Percentiles rank a stretch among this genome's conserved stretches.
phyloP scores from a whole-genome alignment of 2,329 filamentous ascomycete genomes.

The Aciculosporium take region DNA sequence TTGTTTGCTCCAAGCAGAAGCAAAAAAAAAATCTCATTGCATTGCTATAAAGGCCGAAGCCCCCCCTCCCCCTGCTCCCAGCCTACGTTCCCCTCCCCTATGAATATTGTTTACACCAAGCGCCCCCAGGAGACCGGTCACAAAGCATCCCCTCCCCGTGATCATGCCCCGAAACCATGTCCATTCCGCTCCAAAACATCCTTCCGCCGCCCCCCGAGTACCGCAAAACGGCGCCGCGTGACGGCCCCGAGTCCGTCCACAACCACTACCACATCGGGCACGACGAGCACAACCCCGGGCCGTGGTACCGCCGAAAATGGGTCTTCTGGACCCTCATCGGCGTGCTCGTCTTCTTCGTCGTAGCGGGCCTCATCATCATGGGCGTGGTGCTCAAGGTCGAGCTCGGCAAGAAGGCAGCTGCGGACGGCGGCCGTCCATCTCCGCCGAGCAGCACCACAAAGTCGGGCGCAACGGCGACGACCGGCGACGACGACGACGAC shows the following conservation, averaged over 20 bases:
- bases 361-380: constrained; percentile 4
- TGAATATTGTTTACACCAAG: neutral
- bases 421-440: neutral
- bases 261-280: constrained; percentile 9
- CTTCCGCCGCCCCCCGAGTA: constrained; percentile 3
- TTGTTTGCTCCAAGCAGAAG: constrained; percentile 1
- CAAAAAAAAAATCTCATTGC: too few species aligned
- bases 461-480: neutral
- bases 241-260: constrained; percentile 5
- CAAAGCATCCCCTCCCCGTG: neutral
- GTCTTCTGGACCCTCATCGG: constrained; percentile 5
- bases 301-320: constrained; percentile 9
- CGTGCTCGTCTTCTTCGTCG: constrained; percentile 3
- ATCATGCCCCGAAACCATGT: too few species aligned
- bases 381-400: constrained; percentile 10
- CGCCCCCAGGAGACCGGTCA: neutral
- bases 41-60: too few species aligned
- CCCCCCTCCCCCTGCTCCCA: neutral
- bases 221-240: neutral
- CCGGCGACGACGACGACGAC: neutral
- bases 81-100: neutral
- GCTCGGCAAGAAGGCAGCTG: constrained; percentile 1
- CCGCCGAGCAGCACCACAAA: neutral
- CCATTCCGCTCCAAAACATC: too few species aligned
- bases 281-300: neutral